Evolutionary conservation across 441 rosid species (phyloP).

Genomic region (Pelargonium cotyledonis): DNA sequence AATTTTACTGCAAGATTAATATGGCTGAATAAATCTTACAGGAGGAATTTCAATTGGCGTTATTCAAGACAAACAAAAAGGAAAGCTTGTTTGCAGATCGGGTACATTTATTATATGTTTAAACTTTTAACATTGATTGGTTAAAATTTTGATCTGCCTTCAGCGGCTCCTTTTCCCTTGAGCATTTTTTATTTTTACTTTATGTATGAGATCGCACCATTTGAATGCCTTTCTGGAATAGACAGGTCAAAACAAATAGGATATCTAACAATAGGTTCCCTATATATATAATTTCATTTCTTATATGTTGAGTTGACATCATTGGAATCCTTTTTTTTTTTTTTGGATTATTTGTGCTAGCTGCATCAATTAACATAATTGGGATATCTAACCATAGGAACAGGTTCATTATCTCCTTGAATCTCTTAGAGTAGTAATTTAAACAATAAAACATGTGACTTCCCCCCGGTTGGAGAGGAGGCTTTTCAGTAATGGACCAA

Average conservation of each 20-base stretch:
- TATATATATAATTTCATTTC: not conserved
- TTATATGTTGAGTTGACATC: not conserved
- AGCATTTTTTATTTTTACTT: not conserved
- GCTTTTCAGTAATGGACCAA: not conserved
- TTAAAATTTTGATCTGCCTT: not conserved
- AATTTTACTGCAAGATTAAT: not conserved
- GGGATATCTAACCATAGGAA: not conserved
- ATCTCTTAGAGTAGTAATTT: too few species aligned
- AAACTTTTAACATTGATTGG: not conserved
- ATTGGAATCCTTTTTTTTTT: not conserved
- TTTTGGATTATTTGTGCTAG: not conserved
- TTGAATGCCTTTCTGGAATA: not conserved
- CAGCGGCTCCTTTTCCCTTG: not conserved
- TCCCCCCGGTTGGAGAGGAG: not conserved
- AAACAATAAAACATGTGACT: not conserved
- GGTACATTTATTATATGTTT: slow-evolving; percentile 30
- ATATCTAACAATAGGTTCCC: not conserved
- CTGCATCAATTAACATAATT: not conserved
- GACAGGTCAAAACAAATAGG: not conserved
- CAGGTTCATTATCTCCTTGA: not conserved
- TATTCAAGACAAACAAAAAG: slow-evolving; percentile 88
- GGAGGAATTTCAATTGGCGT: slow-evolving; percentile 96
- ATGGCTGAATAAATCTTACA: slow-evolving; percentile 19
- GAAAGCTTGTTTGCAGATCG: slow-evolving; percentile 97
- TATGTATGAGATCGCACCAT: not conserved